phyloP scores from a whole-genome alignment of 2,329 filamentous ascomycete species.

The Cladophialophora chaetospira region DNA sequence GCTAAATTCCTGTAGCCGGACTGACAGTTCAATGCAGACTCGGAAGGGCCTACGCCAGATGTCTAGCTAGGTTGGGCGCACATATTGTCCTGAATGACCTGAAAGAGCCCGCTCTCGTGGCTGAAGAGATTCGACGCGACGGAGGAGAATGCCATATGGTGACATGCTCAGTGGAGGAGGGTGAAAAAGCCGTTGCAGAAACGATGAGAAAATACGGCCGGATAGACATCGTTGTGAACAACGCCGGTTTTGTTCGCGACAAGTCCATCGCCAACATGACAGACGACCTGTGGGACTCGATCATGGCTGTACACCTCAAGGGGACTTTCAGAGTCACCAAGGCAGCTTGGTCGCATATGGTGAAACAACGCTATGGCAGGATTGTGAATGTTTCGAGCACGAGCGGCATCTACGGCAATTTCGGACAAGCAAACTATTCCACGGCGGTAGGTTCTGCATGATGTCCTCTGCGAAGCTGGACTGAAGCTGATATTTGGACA shows the following conservation, averaged over 20 bases:
- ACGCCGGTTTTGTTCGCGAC: conserved; percentile 36
- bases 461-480: conserved; percentile 14
- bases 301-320: conserved; percentile 44
- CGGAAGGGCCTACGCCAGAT: background rate
- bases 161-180: conserved; percentile 61
- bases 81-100: conserved; percentile 91
- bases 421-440: conserved; percentile 95
- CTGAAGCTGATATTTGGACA: conserved; percentile 35
- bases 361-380: conserved; percentile 97
- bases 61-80: conserved; percentile 73
- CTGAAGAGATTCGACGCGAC: background rate
- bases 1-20: background rate
- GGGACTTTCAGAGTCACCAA: conserved; percentile 90
- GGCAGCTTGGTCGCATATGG: conserved; percentile 93
- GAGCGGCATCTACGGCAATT: conserved; percentile 97
- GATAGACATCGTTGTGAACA: conserved; percentile 44
- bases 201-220: conserved; percentile 40
- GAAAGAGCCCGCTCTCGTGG: conserved; percentile 65
- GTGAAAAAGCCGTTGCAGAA: conserved; percentile 39
- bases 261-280: conserved; percentile 37
- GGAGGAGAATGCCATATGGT: background rate
- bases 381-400: conserved; percentile 96
- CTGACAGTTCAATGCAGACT: background rate
- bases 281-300: conserved; percentile 40
- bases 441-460: conserved; percentile 65